Base-by-base conservation (phyloP, 179 eudicot species). In the Gypsophila paniculata region DNA sequence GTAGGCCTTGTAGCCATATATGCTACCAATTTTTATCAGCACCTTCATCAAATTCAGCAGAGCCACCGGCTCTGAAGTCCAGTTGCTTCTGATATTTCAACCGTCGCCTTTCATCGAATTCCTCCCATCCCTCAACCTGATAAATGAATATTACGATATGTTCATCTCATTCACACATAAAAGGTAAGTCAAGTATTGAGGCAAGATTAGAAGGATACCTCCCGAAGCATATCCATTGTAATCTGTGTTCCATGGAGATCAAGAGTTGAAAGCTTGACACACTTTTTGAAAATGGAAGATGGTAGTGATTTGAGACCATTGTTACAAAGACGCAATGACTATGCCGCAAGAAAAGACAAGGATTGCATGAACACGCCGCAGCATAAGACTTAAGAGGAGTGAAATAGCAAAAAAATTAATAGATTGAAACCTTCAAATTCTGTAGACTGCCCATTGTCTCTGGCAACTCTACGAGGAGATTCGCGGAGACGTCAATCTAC, bases 91-190 rank as follows among this genome's bases (percentile, higher is more conserved):
- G 93, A 79, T 87, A 86, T 74, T 92, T 92, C 69, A 79, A 54
- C 42, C 89, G 72, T 15, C 96, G 86, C 21, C 93, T 85, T 66
- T 81, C 72, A 69, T 92, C 98, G 76, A 95, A 95, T 71, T 84
- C 85, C 58, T 85, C 86, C 99, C 99, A 95, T 11, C 99, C 99
- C 78, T 90, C 91, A 74, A 81, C 82, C 99, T 94, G 82, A 51
- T 23, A 74, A 32, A 36, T 46, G 65, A 52, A 36, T 71, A n/a
- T 65, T 54, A 23, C 48, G 22, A 75, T 26, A 18, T 12, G 19
- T 19, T 62, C 19, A 54, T 36, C 8, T 59, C 32, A 54, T 68
- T 75, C 13, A 12, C 39, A 42, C 48, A 49, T 12, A 42, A 29
- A 54, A 52, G 46, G 70, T 36, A 62, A 36, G 10, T 38, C 68